Base-by-base conservation (phyloP, 2,329 filamentous ascomycete species). In the Cladosporium sp. region DNA sequence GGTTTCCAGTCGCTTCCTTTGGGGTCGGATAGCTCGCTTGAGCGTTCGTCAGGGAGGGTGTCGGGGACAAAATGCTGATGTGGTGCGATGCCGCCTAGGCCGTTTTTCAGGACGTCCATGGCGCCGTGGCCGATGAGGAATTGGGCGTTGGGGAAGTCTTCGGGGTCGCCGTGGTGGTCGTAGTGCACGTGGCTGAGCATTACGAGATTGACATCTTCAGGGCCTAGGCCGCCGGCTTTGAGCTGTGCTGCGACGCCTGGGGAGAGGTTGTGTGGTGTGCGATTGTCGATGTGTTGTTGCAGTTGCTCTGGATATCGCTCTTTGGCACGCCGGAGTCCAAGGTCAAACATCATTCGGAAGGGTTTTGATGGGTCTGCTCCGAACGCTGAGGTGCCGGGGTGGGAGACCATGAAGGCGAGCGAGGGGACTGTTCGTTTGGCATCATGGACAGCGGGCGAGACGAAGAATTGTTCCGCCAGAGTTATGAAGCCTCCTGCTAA, bases 121-220 rank as follows among this genome's bases (percentile, higher is more conserved):
- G 73, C 72, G 4, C 75, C 76, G 3, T 69, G 65, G 0, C 80
- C 80, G 8, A 82, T 73, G 3, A 77, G 56, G 55, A 82, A 80
- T 3, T 68, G 66, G 0, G 77, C 69, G 11, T 67, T 62, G 0
- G 68, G 53, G 55, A 80, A 82, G 56, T 80, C 77, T 1, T 67
- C 63, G 0, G 78, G 76, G 4, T 76, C 79, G n/a, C 79, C 80
- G 32, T 77, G 69, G 54, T 82, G 80, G 56, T 83, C 79, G 70
- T 77, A 81, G 57, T 83, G 79, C 1, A 65, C 64, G 52, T 83
- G 80, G 56, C 73, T 77, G 1, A 80, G 61, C 7, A 82, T 65
- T 4, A 77, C 66, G 5, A 64, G 61, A 48, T 74, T 61, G 12
- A 75, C 62, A 7, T 68, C 64, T 8, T 53, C 52, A 1, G 71